Evolutionary conservation across 1,284 basidiomycete species (phyloP).

Genomic region (Cystobasidiaceae sp.): DNA sequence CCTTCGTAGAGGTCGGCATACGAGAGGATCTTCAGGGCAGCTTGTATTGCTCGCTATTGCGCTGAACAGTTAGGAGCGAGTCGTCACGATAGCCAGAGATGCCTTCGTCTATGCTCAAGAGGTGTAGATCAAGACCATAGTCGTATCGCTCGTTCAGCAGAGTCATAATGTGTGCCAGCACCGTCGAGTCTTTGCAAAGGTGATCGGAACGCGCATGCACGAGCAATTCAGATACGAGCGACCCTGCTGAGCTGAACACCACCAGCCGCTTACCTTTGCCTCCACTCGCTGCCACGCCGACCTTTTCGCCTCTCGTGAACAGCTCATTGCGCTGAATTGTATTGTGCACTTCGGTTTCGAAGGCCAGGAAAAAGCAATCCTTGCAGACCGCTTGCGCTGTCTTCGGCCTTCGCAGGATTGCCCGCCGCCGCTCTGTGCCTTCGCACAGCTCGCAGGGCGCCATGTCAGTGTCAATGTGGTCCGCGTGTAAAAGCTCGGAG

Average conservation of each 20-base stretch:
- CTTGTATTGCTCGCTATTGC: conserved; percentile 90
- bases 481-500: no score
- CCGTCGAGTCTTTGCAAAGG: conserved; percentile 76
- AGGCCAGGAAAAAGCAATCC: conserved; percentile 73
- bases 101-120: conserved; percentile 97
- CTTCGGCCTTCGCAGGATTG: conserved; percentile 91
- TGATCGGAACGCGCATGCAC: background rate
- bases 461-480: no score
- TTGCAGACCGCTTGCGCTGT: conserved; percentile 96
- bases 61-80: conserved; percentile 92
- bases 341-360: conserved; percentile 96
- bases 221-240: background rate
- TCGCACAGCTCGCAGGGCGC: conserved; percentile 41
- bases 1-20: conserved; percentile 90
- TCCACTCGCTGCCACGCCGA: conserved; percentile 96
- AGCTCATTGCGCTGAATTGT: conserved; percentile 66
- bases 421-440: conserved; percentile 50
- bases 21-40: conserved; percentile 94
- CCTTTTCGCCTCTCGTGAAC: conserved; percentile 85
- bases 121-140: conserved; percentile 84
- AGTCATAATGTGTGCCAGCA: conserved; percentile 95
- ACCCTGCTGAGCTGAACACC: no score
- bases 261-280: conserved; percentile 88
- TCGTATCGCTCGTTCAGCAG: conserved; percentile 87
- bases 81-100: conserved; percentile 98